These are phyloP conservation scores for Mucor piriformis DNA, from an alignment of 371 early-diverging fungal species.

Conservation along the genomic window DNA sequence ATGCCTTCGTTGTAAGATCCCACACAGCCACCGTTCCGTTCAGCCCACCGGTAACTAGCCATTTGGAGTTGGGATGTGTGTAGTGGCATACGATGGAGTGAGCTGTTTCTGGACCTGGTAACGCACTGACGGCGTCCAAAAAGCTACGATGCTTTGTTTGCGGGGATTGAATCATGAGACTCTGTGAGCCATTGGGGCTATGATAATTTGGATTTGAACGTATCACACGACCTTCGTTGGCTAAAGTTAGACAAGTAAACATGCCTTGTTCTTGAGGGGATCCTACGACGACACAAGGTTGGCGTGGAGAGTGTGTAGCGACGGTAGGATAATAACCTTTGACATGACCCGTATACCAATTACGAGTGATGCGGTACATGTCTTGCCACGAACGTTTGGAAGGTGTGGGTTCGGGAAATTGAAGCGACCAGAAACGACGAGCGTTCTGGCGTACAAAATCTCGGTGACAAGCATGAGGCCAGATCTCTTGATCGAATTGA, in stretches of 20 bases:
- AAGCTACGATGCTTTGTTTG: slow-evolving; percentile 22
- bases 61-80: slow-evolving; percentile 40
- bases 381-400: slow-evolving; percentile 47
- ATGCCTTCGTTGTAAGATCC: slow-evolving; percentile 37
- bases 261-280: slow-evolving; percentile 56
- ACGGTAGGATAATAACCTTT: slow-evolving; percentile 42
- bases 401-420: slow-evolving; percentile 30
- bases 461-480: slow-evolving; percentile 33
- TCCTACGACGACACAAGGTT: slow-evolving; percentile 45
- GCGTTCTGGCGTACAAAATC: slow-evolving; percentile 27
- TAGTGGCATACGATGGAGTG: slow-evolving; percentile 56
- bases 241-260: slow-evolving; percentile 44
- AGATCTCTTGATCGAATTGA: slow-evolving; percentile 45
- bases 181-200: slow-evolving; percentile 14
- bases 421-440: slow-evolving; percentile 42
- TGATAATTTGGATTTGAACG: slow-evolving; percentile 63
- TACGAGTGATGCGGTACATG: slow-evolving; percentile 55
- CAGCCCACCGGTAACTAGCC: slow-evolving; percentile 58
- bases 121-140: slow-evolving; percentile 7
- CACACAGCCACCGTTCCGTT: slow-evolving; percentile 60
- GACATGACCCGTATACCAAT: slow-evolving; percentile 56
- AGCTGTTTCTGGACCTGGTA: slow-evolving; percentile 3
- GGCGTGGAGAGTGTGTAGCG: neutral
- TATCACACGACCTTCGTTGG: slow-evolving; percentile 34
- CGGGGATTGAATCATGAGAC: slow-evolving; percentile 38